phyloP scores from a whole-genome alignment of 192 early-diverging fungal species.

The Helicostylum pulchrum region DNA sequence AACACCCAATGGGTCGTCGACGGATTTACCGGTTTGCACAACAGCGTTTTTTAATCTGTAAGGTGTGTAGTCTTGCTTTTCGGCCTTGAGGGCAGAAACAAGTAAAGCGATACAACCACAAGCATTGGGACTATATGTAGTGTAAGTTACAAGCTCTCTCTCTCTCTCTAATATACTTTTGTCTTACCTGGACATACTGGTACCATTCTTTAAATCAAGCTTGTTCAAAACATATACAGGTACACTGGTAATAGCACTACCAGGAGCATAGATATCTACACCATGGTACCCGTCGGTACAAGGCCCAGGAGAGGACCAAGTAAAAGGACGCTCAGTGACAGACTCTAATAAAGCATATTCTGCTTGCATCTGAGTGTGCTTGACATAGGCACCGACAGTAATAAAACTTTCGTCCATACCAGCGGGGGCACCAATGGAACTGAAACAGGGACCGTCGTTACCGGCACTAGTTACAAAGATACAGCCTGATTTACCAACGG shows the following conservation, averaged over 20 bases:
- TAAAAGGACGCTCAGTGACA: constrained; percentile 77
- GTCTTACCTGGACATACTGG: constrained; percentile 74
- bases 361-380: constrained; percentile 78
- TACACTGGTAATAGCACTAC: constrained; percentile 88
- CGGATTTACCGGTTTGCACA: constrained; percentile 66
- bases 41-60: constrained; percentile 83
- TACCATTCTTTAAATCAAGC: constrained; percentile 85
- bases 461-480: constrained; percentile 89
- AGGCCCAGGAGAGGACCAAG: constrained; percentile 90
- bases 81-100: constrained; percentile 81
- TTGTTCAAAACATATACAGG: constrained; percentile 76
- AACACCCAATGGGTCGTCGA: constrained; percentile 74
- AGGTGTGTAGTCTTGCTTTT: constrained; percentile 65
- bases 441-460: constrained; percentile 88
- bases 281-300: constrained; percentile 81
- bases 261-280: constrained; percentile 81
- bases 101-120: constrained; percentile 85
- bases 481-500: constrained; percentile 76
- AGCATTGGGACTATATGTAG: constrained; percentile 63
- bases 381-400: constrained; percentile 90
- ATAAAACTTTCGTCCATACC: constrained; percentile 73
- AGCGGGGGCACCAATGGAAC: constrained; percentile 82
- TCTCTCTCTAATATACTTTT: background rate
- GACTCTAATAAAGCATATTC: constrained; percentile 82
- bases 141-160: background rate